These are phyloP conservation scores for Drechslera avenae DNA, from an alignment of 2,329 filamentous ascomycete genomes.

Conservation along the genomic window DNA sequence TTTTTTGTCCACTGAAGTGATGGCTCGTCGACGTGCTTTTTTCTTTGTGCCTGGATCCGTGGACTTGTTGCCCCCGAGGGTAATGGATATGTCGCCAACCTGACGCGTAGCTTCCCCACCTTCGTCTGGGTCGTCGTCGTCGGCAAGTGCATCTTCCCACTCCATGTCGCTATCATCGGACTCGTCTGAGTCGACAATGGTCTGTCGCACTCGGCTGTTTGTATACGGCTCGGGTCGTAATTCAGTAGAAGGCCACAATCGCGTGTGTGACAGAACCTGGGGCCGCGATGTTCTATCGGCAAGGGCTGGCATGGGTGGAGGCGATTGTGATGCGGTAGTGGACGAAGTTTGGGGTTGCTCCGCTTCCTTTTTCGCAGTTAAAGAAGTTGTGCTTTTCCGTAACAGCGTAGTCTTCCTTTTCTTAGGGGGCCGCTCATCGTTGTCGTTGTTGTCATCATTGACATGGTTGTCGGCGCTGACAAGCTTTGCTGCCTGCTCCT, in stretches of 20 bases:
- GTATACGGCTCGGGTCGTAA: constrained; percentile 11
- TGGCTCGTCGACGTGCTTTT: constrained; percentile 55
- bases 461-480: constrained; percentile 37
- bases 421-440: background rate
- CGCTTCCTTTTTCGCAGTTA: too few relatives aligned
- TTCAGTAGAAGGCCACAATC: constrained; percentile 1
- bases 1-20: constrained; percentile 63
- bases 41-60: constrained; percentile 40
- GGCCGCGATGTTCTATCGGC: constrained; percentile 6
- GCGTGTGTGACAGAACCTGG: constrained; percentile 9
- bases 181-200: constrained; percentile 54
- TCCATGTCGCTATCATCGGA: constrained; percentile 65
- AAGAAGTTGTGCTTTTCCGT: too few relatives aligned
- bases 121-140: constrained; percentile 36
- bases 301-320: constrained; percentile 16
- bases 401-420: too few relatives aligned
- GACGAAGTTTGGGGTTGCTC: constrained; percentile 3
- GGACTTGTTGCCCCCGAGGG: constrained; percentile 43
- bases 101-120: constrained; percentile 36
- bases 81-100: constrained; percentile 49
- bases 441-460: constrained; percentile 28
- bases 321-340: background rate
- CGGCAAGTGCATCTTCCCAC: constrained; percentile 61
- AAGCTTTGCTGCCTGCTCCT: constrained; percentile 44
- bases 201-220: constrained; percentile 46